Base-by-base conservation (phyloP, 31 red algal species). In the Bonnemaisonia californica region DNA sequence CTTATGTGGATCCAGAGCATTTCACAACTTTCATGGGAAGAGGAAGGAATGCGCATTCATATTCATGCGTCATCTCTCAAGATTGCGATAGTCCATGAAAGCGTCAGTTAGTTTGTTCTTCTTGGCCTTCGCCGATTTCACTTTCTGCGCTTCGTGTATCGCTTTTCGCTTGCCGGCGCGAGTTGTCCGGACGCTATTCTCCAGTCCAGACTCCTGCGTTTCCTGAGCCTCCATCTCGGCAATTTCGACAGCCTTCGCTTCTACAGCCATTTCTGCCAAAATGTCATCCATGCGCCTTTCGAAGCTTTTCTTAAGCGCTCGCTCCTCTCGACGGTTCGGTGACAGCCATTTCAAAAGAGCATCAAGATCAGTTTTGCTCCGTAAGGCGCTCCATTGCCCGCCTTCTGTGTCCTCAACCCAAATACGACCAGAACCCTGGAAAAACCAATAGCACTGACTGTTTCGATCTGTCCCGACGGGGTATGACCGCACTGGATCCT, bases 371-470 rank as follows among this genome's bases (percentile, higher is more conserved):
- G 80, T 56, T 61, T 62, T 66, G 67, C n/a, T 66, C 2, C 54
- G 74, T 21, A 89, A 41, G 13, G 75, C 40, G 57, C 40, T 77
- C 85, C 85, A 89, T 33, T 67, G 68, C 22, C 51, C 55, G 35
- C 40, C 24, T 1, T 55, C 69, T 19, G 85, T 81, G 24, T 89
- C 85, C 41, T 89, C 85, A 55, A 89, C 41, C 85, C 85, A 89
- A n/a, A 89, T 42, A 35, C 76, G 85, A 54, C 85, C 75, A 27
- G 54, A 74, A 16, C 76, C 85, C n/a, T 54, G 30, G 62, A 89
- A 81, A 55, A 89, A 89, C 85, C 85, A 89, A 41, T 89, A 89
- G 38, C 85, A 74, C 3, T 76, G 62, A 41, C 54, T 61, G 18
- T 63, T 18, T 18, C 85, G 75, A 41, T 89, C 85, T 38, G 76